phyloP scores from a whole-genome alignment of 208 protist species.

The Trypanosoma brucei region DNA sequence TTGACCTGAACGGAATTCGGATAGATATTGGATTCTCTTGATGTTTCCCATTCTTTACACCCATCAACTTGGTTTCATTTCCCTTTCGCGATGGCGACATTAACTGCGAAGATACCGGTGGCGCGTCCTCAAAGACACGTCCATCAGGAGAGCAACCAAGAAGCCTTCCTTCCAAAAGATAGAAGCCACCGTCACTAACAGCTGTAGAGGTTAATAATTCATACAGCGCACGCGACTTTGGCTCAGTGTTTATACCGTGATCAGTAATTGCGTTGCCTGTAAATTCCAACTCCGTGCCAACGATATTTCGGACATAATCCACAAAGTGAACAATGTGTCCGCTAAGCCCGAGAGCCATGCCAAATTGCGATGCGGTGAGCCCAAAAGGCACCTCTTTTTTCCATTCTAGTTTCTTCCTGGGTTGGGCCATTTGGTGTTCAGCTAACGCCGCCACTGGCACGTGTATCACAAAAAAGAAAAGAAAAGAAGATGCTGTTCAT shows the following conservation, averaged over 20 bases:
- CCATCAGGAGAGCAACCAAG: slow-evolving; percentile 86
- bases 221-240: slow-evolving; percentile 77
- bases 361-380: slow-evolving; percentile 84
- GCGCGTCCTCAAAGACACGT: slow-evolving; percentile 34
- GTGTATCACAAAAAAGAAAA: neutral
- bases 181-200: slow-evolving; percentile 82
- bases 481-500: neutral
- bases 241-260: slow-evolving; percentile 80
- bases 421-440: slow-evolving; percentile 53
- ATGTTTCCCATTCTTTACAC: neutral
- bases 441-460: neutral
- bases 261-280: slow-evolving; percentile 67
- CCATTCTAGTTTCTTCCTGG: slow-evolving; percentile 62
- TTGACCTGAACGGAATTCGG: slow-evolving; percentile 43
- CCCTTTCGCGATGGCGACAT: no score
- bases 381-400: slow-evolving; percentile 45
- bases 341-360: slow-evolving; percentile 75
- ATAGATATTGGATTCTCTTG: slow-evolving; percentile 12
- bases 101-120: no score
- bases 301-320: slow-evolving; percentile 64
- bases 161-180: slow-evolving; percentile 44
- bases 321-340: slow-evolving; percentile 81
- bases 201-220: slow-evolving; percentile 66
- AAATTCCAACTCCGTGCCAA: slow-evolving; percentile 79
- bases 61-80: no score